Evolutionary conservation across 352 stramenopile species (phyloP), one percentile per base, ranked within the genome.

Genomic region (Phytopythium helicoides): DNA sequence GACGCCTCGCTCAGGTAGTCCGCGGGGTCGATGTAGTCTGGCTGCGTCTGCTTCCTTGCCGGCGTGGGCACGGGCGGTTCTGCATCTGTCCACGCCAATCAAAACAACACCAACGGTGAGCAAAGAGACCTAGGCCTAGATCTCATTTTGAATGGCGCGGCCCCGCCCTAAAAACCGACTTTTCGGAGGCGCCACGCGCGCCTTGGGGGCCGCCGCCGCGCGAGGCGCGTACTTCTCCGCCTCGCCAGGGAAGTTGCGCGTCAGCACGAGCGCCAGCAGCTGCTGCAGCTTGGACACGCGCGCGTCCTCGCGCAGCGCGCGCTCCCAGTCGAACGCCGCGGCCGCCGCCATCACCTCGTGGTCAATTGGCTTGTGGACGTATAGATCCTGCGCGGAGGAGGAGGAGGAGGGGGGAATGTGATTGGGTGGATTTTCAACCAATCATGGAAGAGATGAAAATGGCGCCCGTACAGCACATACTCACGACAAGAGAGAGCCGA

Each of bases 1-100:
- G 68, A 84, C n/a, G 64, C 74, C 31, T 80, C 72, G 56, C 56
- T 81, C 54, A 60, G 47, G 47, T 80, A 76, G 15, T 60, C 55
- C 6, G 47, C 47, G 7, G 48, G 18, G 41, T 76, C 40, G 37
- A 79, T 66, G 28, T 67, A 68, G 42, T 68, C 47, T 37, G 52
- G 42, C n/a, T 54, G 56, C 11, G 25, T n/a, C n/a, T 10, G 45
- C n/a, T n/a, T 52, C n/a, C 16, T 28, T 18, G 3, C n/a, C 12
- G 7, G 16, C 26, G 14, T 7, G 7, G 45, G 26, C 7, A 25
- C 5, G 31, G 21, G n/a, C n/a, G n/a, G n/a, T n/a, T n/a, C n/a
- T n/a, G n/a, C n/a, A n/a, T n/a, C n/a, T n/a, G n/a, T n/a, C n/a
- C n/a, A n/a, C n/a, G n/a, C n/a, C n/a, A n/a, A n/a, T n/a, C n/a